phyloP scores from a whole-genome alignment of 2,329 filamentous ascomycete species.

The Mycocentrospora acerina region DNA sequence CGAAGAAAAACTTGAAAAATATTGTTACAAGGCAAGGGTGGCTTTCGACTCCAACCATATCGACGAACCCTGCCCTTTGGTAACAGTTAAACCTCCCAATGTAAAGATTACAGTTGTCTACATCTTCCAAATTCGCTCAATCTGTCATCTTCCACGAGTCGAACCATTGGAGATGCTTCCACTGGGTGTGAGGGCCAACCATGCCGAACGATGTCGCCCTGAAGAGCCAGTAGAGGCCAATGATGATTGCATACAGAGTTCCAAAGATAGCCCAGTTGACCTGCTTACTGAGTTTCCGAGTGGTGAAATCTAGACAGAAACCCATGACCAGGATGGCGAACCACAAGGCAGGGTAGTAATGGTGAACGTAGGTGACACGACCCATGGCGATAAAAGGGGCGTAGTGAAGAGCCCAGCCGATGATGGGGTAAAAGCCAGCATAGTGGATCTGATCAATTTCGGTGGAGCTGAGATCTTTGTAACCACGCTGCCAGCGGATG shows the following conservation, averaged over 20 bases:
- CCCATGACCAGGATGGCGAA: conserved; percentile 90
- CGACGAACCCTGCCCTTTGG: neutral
- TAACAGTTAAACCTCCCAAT: neutral
- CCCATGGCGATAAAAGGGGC: conserved; percentile 96
- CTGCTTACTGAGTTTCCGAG: conserved; percentile 64
- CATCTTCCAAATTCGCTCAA: conserved; percentile 26
- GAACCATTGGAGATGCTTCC: conserved; percentile 93
- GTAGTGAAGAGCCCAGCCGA: conserved; percentile 97
- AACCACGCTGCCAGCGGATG: conserved; percentile 94
- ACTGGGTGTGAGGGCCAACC: conserved; percentile 79
- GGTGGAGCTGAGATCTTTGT: conserved; percentile 72
- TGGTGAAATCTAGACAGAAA: conserved; percentile 84
- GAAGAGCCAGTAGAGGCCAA: conserved; percentile 86
- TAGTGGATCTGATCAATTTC: conserved; percentile 97
- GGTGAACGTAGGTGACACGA: conserved; percentile 97
- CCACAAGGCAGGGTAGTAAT: conserved; percentile 98
- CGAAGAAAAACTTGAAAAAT: neutral
- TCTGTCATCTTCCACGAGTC: conserved; percentile 82
- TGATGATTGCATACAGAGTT: conserved; percentile 69
- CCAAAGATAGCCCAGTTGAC: conserved; percentile 71
- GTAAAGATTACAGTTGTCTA: neutral
- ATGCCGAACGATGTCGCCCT: conserved; percentile 96
- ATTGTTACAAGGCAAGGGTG: neutral
- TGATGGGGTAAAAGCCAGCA: conserved; percentile 82
- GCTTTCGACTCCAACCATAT: neutral